These are phyloP conservation scores for Penicillium lividum DNA, from an alignment of 495 filamentous ascomycete species.

Conservation along the genomic window DNA sequence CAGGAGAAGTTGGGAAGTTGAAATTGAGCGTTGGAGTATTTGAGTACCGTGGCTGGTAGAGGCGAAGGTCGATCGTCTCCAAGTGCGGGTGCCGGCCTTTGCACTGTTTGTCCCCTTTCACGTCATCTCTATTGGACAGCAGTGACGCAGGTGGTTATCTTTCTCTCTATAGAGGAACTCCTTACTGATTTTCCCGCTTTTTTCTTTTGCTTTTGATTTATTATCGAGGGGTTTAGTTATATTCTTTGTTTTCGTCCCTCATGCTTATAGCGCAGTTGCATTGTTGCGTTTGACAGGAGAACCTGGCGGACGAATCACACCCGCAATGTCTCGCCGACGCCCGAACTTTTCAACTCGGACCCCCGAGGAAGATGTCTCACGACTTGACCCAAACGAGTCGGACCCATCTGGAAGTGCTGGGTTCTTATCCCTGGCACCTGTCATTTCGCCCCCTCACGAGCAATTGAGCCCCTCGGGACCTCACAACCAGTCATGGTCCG, in stretches of 20 bases:
- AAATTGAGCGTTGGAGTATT: no score
- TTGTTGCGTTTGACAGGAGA: conserved; percentile 22
- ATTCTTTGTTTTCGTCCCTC: not conserved
- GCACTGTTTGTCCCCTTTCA: conserved; percentile 37
- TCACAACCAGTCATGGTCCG: conserved; percentile 22
- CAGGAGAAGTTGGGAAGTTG: not conserved
- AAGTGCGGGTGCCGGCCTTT: conserved; percentile 22
- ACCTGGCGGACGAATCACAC: conserved; percentile 6
- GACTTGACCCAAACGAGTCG: conserved; percentile 46
- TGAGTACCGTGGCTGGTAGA: not conserved
- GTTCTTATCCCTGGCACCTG: conserved; percentile 26
- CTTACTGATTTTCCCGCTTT: not conserved
- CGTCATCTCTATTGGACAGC: conserved; percentile 22
- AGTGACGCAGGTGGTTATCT: conserved; percentile 21
- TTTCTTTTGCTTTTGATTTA: not conserved
- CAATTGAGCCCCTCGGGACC: conserved; percentile 28
- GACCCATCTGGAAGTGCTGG: conserved; percentile 21
- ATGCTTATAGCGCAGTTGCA: conserved; percentile 13
- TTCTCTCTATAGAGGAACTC: not conserved
- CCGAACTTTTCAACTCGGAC: conserved; percentile 56
- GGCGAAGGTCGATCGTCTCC: conserved; percentile 9
- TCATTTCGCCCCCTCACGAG: conserved; percentile 30
- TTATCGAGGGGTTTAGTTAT: not conserved
- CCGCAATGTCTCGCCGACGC: conserved; percentile 41
- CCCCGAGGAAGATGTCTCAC: conserved; percentile 55